A percentile compares a stretch with the other conserved stretches of the same genome.
Conservation (phyloP, 495 filamentous ascomycete genomes). For the Trichoderma virens region DNA sequence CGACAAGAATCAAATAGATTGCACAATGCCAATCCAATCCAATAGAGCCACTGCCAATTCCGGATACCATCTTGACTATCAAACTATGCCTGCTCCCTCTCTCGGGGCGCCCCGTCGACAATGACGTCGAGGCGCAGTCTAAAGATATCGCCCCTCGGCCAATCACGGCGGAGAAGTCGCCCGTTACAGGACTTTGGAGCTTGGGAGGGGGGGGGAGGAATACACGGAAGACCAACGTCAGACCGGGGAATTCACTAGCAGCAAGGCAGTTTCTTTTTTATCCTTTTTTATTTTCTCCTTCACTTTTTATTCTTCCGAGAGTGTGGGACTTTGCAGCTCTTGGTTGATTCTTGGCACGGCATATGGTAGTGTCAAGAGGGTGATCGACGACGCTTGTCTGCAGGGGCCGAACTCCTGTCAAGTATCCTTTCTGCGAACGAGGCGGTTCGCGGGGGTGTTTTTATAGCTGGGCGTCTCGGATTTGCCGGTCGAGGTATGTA, state of each 20-base stretch:
- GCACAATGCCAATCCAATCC: background rate
- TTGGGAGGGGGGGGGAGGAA: too few species aligned
- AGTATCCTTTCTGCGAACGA: too few species aligned
- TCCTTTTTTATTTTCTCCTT: background rate
- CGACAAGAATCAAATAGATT: background rate
- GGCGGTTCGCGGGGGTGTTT: too few species aligned
- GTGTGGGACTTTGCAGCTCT: background rate
- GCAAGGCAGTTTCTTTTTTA: background rate
- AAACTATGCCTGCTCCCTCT: too few species aligned
- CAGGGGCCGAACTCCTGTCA: background rate
- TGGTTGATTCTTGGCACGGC: too few species aligned
- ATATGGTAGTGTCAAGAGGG: background rate
- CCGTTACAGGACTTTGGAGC: too few species aligned
- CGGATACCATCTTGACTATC: too few species aligned
- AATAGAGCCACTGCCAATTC: background rate
- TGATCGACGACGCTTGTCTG: constrained; percentile 1
- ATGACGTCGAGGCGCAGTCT: background rate
- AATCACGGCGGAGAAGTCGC: background rate
- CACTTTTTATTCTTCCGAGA: too few species aligned
- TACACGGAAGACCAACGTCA: background rate
- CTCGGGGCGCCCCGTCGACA: background rate
- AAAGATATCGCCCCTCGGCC: too few species aligned
- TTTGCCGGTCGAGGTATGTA: too few species aligned
- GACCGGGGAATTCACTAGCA: background rate
- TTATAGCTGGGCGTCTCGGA: too few species aligned